Evolutionary conservation across 2,329 filamentous ascomycete genomes (phyloP), one percentile per base, ranked within the genome.

Genomic region (Sclerotinia spermophila): DNA sequence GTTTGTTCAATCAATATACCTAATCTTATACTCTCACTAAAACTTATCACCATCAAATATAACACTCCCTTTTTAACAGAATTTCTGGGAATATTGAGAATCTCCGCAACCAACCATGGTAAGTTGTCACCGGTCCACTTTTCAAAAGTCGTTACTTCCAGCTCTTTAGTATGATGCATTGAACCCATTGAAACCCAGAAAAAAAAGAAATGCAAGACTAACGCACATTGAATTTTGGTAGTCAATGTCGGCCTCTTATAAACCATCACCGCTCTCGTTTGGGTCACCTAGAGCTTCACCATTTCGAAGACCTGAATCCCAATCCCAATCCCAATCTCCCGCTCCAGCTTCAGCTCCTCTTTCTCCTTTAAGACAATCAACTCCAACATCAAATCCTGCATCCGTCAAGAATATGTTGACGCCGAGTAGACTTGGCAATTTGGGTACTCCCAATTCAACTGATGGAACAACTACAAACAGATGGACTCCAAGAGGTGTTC

Each of bases 231-330:
- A 40, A 33, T 48, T 35, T 33, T 59, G 35, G 30, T 68, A 74
- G 73, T 73, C 70, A 61, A 78, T 77, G 75, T 72, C 76, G 67
- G 79, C 83, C 65, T 82, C 86, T 71, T 92, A 90, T 81, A 92
- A 92, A 80, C 89, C 90, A 21, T 92, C 90, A 35, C 89, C 89
- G 69, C 82, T 92, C 72, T 90, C 90, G 72, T 92, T 91, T 81
- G 89, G 89, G 74, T 90, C 91, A 75, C 88, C 91, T 75, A 88
- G 92, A 79, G 86, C 82, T 77, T 90, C 88, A 66, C 88, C 88
- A 19, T 90, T 90, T 78, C 85, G 88, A 71, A 82, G 88, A 75
- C 84, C 87, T 68, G 87, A 88, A 75, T 88, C 87, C 17, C 42
- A 61, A 53, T 59, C 55, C 38, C 92, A 61, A 61, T n/a, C 60